Conservation (phyloP, 148 eudicot genomes). For the Simmondsia chinensis region DNA sequence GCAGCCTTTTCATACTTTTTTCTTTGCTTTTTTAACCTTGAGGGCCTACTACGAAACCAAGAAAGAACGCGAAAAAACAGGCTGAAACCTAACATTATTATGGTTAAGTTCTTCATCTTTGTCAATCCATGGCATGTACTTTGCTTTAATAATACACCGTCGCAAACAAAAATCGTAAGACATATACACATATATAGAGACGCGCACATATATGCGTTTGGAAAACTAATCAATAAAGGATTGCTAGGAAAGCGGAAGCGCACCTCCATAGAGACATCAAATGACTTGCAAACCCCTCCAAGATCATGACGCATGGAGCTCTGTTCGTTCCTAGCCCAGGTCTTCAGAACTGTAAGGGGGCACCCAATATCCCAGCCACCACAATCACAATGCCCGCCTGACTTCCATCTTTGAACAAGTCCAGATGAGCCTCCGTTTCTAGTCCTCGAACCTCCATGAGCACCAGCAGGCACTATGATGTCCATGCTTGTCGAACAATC, state of each 20-base stretch:
- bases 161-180: not conserved
- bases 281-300: constrained; percentile 32
- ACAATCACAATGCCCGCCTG: constrained; percentile 71
- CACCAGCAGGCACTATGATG: constrained; percentile 56
- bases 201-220: too few relatives aligned
- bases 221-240: too few relatives aligned
- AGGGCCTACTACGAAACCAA: too few relatives aligned
- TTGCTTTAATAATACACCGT: not conserved
- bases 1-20: too few relatives aligned
- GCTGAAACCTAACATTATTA: too few relatives aligned
- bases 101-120: too few relatives aligned
- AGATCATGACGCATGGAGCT: constrained; percentile 14
- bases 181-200: not conserved
- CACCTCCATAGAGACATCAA: constrained; percentile 51
- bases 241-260: not conserved
- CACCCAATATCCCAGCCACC: constrained; percentile 99
- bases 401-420: constrained; percentile 69
- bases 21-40: too few relatives aligned
- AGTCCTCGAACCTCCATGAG: constrained; percentile 71
- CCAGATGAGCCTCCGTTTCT: constrained; percentile 48
- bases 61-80: too few relatives aligned
- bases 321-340: constrained; percentile 22
- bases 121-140: too few relatives aligned
- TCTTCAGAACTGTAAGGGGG: constrained; percentile 47
- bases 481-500: constrained; percentile 47